Percentiles rank a stretch among this genome's conserved stretches.
phyloP scores from a whole-genome alignment of 495 filamentous ascomycete genomes.

The Beverwykella pulmonaria region DNA sequence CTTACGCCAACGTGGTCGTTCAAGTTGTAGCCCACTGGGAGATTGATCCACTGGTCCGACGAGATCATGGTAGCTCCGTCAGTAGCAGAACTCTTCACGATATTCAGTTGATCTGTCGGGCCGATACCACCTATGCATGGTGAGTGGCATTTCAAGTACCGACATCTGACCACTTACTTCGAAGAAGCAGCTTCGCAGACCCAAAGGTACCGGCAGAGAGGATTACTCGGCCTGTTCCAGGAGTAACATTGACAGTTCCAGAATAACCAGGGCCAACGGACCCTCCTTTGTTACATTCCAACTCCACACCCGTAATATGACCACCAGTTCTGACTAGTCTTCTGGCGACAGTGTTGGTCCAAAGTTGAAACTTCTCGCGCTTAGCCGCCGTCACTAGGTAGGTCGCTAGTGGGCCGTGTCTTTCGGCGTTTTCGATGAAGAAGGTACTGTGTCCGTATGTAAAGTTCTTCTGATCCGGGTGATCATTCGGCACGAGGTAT shows the following conservation, averaged over 20 bases:
- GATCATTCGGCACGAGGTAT: constrained; percentile 60
- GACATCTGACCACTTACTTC: constrained; percentile 19
- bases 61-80: constrained; percentile 49
- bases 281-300: constrained; percentile 43
- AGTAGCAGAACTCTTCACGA: constrained; percentile 35
- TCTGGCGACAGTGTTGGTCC: constrained; percentile 64
- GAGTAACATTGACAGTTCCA: constrained; percentile 63
- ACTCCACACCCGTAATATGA: constrained; percentile 66
- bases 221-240: constrained; percentile 63
- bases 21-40: constrained; percentile 75
- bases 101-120: constrained; percentile 40
- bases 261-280: constrained; percentile 52
- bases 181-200: constrained; percentile 65
- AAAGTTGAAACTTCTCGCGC: constrained; percentile 67
- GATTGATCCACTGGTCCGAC: constrained; percentile 68
- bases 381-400: constrained; percentile 67
- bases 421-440: constrained; percentile 67
- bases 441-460: constrained; percentile 66
- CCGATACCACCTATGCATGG: constrained; percentile 38
- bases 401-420: constrained; percentile 71
- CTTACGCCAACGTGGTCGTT: constrained; percentile 59
- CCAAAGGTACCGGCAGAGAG: constrained; percentile 72
- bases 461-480: constrained; percentile 66
- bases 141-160: not conserved
- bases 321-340: constrained; percentile 64